Conservation (phyloP, 1,284 basidiomycete genomes). For the Chalciporus sp. region DNA sequence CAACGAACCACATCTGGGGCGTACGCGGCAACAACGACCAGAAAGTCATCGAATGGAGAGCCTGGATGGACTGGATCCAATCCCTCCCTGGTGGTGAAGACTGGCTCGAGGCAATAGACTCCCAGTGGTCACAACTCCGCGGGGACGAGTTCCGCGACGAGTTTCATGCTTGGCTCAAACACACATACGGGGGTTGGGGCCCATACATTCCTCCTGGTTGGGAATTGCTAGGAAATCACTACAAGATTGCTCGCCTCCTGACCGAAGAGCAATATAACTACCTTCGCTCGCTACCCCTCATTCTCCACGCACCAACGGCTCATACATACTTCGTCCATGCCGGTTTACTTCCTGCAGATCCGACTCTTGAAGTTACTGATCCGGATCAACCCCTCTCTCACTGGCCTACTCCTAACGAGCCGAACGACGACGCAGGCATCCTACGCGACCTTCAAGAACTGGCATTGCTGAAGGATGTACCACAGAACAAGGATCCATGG, state of each 20-base stretch:
- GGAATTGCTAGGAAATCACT: conserved; percentile 77
- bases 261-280: conserved; percentile 63
- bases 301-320: conserved; percentile 74
- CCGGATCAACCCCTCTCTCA: conserved; percentile 68
- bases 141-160: conserved; percentile 38
- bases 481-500: conserved; percentile 78
- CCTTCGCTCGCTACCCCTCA: conserved; percentile 69
- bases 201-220: conserved; percentile 62
- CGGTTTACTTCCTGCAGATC: conserved; percentile 76
- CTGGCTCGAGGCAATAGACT: conserved; percentile 55
- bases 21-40: conserved; percentile 95
- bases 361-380: conserved; percentile 49
- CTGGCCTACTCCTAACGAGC: conserved; percentile 47
- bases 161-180: conserved; percentile 25
- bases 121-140: conserved; percentile 39
- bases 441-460: conserved; percentile 58
- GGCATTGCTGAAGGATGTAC: conserved; percentile 61
- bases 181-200: conserved; percentile 48
- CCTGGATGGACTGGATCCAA: conserved; percentile 75
- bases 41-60: conserved; percentile 81
- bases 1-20: conserved; percentile 61
- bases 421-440: conserved; percentile 22
- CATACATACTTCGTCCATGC: conserved; percentile 84
- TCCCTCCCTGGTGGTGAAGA: conserved; percentile 45
- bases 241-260: conserved; percentile 69